Evolutionary conservation across 108 stramenopile genomes (phyloP).

Genomic region (Nannochloropsis oceanica): DNA sequence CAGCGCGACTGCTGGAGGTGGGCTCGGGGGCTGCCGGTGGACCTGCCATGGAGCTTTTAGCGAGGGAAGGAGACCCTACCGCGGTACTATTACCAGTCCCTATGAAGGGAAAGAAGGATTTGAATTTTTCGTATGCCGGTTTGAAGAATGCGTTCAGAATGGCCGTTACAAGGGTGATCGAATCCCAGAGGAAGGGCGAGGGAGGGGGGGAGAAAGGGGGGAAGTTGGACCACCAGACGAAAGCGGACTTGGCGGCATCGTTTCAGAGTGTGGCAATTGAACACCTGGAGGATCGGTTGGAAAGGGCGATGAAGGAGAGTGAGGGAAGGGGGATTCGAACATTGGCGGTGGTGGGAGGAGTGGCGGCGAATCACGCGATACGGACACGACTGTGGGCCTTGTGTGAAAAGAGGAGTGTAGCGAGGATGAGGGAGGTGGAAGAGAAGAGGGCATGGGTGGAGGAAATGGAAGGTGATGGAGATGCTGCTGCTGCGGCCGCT

Average conservation of each 20-base stretch:
- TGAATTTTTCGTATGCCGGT: constrained; percentile 86
- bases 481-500: neutral
- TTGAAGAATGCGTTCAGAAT: constrained; percentile 70
- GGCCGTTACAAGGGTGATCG: constrained; percentile 45
- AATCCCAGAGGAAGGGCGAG: constrained; percentile 43
- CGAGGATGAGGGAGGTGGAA: constrained; percentile 2
- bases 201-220: neutral
- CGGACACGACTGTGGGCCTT: constrained; percentile 50
- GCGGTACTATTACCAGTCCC: constrained; percentile 62
- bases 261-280: constrained; percentile 80
- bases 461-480: neutral
- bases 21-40: constrained; percentile 78
- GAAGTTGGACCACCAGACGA: constrained; percentile 1
- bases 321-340: constrained; percentile 43
- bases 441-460: neutral
- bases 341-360: constrained; percentile 90
- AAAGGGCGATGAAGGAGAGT: constrained; percentile 54
- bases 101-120: constrained; percentile 63
- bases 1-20: constrained; percentile 70
- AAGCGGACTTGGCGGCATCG: constrained; percentile 70
- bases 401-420: constrained; percentile 19
- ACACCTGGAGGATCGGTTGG: constrained; percentile 74
- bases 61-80: constrained; percentile 58
- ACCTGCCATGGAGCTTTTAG: constrained; percentile 73
- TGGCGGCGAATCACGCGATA: constrained; percentile 81